Base-by-base conservation (phyloP, 2,329 filamentous ascomycete species). In the Purpureocillium lavendulum region DNA sequence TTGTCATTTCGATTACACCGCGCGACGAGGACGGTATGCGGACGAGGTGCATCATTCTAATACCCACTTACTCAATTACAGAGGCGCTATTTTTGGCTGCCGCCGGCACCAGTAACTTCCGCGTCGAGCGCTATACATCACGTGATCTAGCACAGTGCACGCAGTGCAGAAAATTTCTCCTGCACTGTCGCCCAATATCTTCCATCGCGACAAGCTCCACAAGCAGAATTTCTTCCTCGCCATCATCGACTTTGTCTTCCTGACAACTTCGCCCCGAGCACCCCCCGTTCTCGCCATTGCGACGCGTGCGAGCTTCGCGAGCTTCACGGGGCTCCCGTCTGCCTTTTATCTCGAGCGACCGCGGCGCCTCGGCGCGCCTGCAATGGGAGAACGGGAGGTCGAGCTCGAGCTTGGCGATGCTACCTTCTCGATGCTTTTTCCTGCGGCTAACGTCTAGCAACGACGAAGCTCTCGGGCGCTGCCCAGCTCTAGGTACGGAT, bases 161-260 rank as follows among this genome's bases (percentile, higher is more conserved):
- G n/a, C 0, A n/a, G 34, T 17, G 24, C 10, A 6, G 34, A 36
- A 51, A 57, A 46, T 39, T 54, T 57, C 56, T 33, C 42, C 49
- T 18, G 42, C 57, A 60, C 57, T 59, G 57, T 58, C 30, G 41
- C 30, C 3, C 50, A 54, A 59, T 60, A 60, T 58, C 54, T 54
- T 51, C 45, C 7, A 31, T 8, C 40, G 40, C 33, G 36, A 30
- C 21, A 28, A 18, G 35, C 10, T 13, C 28, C 18, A 2, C 14
- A 30, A 7, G n/a, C 11, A 36, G 33, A 35, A 12, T 31, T 40
- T 43, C 39, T 35, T 38, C 32, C 24, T 30, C 21, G 21, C 10
- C 21, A 5, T 26, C 21, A 26, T 26, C 21, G 21, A 26, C 21
- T 26, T 26, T 26, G 21, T 26, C 21, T 26, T 10, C 21, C 21